Evolutionary conservation across 805 yeast genomes (phyloP), one percentile per base, ranked within the genome.

Genomic region (Nakazawaea peltata): DNA sequence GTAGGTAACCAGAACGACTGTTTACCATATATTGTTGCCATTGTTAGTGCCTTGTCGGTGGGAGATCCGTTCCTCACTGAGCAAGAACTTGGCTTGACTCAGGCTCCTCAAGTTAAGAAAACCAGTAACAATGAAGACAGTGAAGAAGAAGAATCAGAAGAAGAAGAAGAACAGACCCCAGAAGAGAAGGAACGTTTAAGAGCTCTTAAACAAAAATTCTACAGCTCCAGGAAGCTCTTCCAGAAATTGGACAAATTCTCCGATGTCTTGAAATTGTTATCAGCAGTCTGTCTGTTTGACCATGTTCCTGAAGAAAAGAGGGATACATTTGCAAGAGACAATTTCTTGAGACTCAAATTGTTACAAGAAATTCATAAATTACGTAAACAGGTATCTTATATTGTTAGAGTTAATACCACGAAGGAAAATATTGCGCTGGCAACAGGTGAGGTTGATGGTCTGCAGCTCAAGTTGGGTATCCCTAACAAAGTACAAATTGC

Each of bases 41-140:
- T 92, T 36, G 97, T 92, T 1, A 81, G 97, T 22, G 95, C 87
- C 0, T 60, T 92, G 22, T 80, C 97, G 0, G 97, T 92, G 29
- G 97, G 97, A 4, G 94, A 88, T 49, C 95, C 95, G 12, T 87
- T 86, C 47, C 57, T 84, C 23, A 68, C 67, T 27, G 94, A 82
- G 51, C 72, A 71, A 43, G 96, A 84, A 49, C 53, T 84, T 9
- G 90, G 92, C 1, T 61, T 81, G 19, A 51, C 46, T 28, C 48
- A 49, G 19, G 32, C 34, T 13, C 34, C 30, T 17, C 43, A 46
- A 26, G 38, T 36, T 22, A 16, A 21, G 33, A 37, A 12, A 39
- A 42, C 23, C 29, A 39, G 30, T 40, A 45, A 31, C 43, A 51
- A 30, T 41, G 50, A 51, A 1, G 57, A 48, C 4, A 54, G 44